Conservation (phyloP, 331 rosid species). For the Arachis monticola region DNA sequence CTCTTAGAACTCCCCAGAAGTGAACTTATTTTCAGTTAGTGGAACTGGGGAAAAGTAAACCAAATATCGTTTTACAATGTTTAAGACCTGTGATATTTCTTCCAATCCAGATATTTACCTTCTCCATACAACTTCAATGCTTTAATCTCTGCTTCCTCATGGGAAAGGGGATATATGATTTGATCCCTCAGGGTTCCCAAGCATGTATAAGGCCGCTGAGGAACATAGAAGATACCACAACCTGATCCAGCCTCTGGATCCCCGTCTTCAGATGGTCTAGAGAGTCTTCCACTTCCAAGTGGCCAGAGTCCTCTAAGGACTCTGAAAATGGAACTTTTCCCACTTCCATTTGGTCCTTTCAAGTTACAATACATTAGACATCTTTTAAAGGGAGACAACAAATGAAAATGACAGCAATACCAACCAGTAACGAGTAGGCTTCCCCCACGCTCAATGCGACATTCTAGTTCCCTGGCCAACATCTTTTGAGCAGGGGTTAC, state of each 20-base stretch:
- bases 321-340: constrained; percentile 89
- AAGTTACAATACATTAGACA: constrained; percentile 30
- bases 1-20: constrained; percentile 11
- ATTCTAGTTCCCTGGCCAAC: constrained; percentile 75
- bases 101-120: constrained; percentile 50
- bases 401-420: constrained; percentile 38
- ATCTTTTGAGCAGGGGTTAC: constrained; percentile 74
- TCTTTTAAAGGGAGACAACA: constrained; percentile 9
- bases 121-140: constrained; percentile 56
- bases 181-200: constrained; percentile 93
- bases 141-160: constrained; percentile 70
- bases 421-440: constrained; percentile 90
- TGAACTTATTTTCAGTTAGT: constrained; percentile 25
- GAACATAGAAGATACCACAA: constrained; percentile 79
- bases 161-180: constrained; percentile 84
- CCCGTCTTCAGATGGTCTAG: constrained; percentile 59
- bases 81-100: constrained; percentile 15
- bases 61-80: constrained; percentile 16
- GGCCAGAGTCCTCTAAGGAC: constrained; percentile 94
- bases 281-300: constrained; percentile 65
- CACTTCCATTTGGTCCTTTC: constrained; percentile 92
- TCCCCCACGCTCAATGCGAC: constrained; percentile 61
- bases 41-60: constrained; percentile 14
- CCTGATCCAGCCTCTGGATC: constrained; percentile 56
- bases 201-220: constrained; percentile 90